Evolutionary conservation across 352 stramenopile genomes (phyloP), one percentile per base, ranked within the genome.

Genomic region (Pythium grandisporangium): DNA sequence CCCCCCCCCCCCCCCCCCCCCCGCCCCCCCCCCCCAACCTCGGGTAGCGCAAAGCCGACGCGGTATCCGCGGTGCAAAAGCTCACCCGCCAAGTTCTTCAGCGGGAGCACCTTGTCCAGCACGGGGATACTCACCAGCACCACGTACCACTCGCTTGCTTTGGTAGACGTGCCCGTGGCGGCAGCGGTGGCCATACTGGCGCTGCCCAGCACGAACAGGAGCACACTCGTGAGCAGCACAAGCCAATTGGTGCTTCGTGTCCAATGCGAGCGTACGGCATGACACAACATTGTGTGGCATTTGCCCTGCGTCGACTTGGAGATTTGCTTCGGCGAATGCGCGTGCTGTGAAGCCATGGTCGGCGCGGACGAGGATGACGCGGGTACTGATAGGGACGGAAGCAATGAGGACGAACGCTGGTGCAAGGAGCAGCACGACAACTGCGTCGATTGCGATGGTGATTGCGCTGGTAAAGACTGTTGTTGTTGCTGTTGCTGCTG

Each of bases 51-150:
- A 47, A 91, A 86, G 24, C 76, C 75, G 24, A 93, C 74, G 35
- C 72, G 77, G 32, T 81, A 80, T 20, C 80, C 80, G 26, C 77
- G 75, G 25, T 70, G 58, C 17, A 91, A 54, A 36, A 93, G 48
- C 26, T 86, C 69, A 39, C 86, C 69, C 8, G 76, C 77, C 27
- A 93, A 44, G 44, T 84, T 70, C 45, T 85, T 86, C 41, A 93
- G 68, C 37, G 80, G 80, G 41, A 88, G 61, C 45, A 91, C 73
- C 46, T 82, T 83, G 45, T 93, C 75, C 37, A 89, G 50, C 38
- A 87, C 69, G n/a, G 80, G 80, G 37, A 93, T 80, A 54, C 74
- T 87, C 46, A 91, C 77, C 16, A 93, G 58, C 34, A 88, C 77
- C 25, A 93, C 55, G 61, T 93, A 91, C 42, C 77, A 55, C n/a